Base-by-base conservation (phyloP, 805 yeast genomes). In the Saccharomycopsis sp. region DNA sequence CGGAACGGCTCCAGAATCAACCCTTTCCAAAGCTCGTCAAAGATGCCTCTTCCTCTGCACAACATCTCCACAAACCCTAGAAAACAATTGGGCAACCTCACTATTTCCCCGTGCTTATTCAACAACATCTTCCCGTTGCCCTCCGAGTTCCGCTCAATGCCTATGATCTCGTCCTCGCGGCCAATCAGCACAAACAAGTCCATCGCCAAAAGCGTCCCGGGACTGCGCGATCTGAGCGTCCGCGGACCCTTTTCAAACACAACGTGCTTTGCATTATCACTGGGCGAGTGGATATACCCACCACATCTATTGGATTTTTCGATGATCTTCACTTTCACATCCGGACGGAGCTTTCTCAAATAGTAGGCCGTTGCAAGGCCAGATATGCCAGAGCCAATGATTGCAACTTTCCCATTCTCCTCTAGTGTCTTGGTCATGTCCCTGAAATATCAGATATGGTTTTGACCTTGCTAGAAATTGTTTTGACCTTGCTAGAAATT, bases 311-410 rank as follows among this genome's bases (percentile, higher is more conserved):
- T 41, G 1, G 66, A 48, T 13, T 68, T 55, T 48, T 89, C 97
- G 43, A 69, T 71, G 0, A 89, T 53, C 1, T 73, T 72, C 34
- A 89, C 68, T 3, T 62, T 59, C 15, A 84, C 51, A 56, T 87
- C 95, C 0, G 96, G 96, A 38, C 95, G 66, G n/a, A 85, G 57
- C 41, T 70, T 71, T 26, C 69, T 65, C 10, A 87, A 63, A 52
- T 80, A 82, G 52, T 79, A 81, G 1, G 81, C 73, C 53, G 72
- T 82, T 2, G 86, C 64, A 3, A 92, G 64, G 0, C 96, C 96
- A 0, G 95, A 81, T 2, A 89, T 72, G 0, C 98, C 98, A 1
- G 83, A 80, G 0, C 98, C 98, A 1, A 87, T 54, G 0, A 88
- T 82, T 0, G 82, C 87, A 2, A 87, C 40, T n/a, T n/a, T n/a